phyloP scores from a whole-genome alignment of 345 rosid species.

The Salix suchowensis region DNA sequence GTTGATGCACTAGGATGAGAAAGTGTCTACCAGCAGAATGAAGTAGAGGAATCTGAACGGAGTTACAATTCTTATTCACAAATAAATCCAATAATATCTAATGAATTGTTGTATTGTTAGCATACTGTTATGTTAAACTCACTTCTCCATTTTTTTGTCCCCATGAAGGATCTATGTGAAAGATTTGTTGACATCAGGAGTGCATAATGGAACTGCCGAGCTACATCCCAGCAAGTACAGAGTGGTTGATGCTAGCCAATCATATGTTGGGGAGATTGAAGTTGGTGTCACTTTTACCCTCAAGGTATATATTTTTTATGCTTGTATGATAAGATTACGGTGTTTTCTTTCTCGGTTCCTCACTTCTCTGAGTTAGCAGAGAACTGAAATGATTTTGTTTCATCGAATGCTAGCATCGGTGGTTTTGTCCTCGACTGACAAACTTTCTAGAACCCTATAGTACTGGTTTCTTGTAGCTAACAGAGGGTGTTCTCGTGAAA shows the following conservation, averaged over 20 bases:
- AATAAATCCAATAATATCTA: not conserved
- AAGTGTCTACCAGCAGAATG: not conserved
- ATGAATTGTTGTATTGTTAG: not conserved
- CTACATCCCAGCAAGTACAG: conserved; percentile 55
- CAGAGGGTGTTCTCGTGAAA: not conserved
- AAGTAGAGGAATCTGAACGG: not conserved
- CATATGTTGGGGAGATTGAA: conserved; percentile 65
- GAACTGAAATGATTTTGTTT: not conserved
- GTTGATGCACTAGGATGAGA: not conserved
- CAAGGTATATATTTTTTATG: conserved; percentile 24
- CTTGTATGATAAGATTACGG: not conserved
- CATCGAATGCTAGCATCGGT: not conserved
- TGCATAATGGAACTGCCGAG: conserved; percentile 67
- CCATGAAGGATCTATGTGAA: conserved; percentile 55
- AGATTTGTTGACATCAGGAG: conserved; percentile 68
- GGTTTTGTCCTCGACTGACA: not conserved
- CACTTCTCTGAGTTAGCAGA: not conserved
- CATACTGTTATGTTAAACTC: not conserved
- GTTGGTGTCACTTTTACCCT: conserved; percentile 53
- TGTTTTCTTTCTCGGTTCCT: not conserved
- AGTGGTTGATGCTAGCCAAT: conserved; percentile 37
- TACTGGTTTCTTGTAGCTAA: not conserved
- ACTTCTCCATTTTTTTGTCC: not conserved
- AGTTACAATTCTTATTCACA: not conserved
- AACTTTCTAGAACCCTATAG: not conserved